Conservation (phyloP, 225 moss, liverwort and hornwort species). For the Pseudoscleropodium purum region DNA sequence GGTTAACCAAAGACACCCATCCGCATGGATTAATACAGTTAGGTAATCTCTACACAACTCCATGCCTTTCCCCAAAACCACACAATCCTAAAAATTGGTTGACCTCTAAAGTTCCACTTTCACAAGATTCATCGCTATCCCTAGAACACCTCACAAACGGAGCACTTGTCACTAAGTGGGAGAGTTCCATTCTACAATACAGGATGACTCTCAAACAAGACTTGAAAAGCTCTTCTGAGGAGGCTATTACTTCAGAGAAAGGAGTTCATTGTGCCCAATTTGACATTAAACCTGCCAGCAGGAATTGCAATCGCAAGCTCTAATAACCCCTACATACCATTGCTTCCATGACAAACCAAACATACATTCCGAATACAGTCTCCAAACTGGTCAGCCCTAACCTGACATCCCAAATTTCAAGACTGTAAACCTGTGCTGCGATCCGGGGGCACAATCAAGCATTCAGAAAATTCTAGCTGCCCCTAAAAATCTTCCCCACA, state of each 20-base stretch:
- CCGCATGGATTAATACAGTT: background rate
- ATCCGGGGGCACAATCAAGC: background rate
- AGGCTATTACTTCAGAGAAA: background rate
- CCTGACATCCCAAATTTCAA: background rate
- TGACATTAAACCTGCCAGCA: background rate
- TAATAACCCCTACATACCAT: background rate
- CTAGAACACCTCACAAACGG: background rate
- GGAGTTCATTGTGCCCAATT: background rate
- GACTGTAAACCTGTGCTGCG: background rate
- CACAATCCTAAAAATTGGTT: background rate
- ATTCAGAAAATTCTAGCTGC: background rate
- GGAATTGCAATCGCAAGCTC: background rate
- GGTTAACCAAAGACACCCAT: background rate
- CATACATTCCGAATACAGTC: background rate
- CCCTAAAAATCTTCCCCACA: background rate
- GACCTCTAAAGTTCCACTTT: background rate
- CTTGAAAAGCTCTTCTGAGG: background rate
- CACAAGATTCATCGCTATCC: background rate
- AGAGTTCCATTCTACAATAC: background rate
- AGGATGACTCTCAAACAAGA: background rate
- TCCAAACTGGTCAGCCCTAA: background rate
- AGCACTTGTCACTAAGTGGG: background rate
- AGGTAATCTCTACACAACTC: background rate
- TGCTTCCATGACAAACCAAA: background rate
- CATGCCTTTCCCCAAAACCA: background rate